Base-by-base conservation (phyloP, 352 stramenopile genomes). In the Phytophthora sp. region DNA sequence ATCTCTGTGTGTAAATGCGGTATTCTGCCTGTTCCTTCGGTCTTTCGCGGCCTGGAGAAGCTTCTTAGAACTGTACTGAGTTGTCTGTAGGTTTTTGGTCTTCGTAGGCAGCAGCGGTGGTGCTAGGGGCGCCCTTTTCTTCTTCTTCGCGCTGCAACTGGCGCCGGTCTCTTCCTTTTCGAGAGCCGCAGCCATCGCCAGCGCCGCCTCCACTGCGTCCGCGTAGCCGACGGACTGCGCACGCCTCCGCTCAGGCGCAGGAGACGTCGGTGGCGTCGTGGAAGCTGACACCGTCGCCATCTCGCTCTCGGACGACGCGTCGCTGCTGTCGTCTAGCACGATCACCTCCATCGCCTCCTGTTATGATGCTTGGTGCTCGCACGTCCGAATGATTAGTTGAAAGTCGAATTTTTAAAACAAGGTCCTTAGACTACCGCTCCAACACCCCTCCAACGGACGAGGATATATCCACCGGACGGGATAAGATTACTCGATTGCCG, bases 241-340 rank as follows among this genome's bases (percentile, higher is more conserved):
- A 39, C 16, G 45, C 24, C 21, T 60, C 18, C 27, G 45, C 5
- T 8, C 15, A 11, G 46, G 27, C 8, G 27, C 58, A 5, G 59
- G 56, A 38, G 38, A 56, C 9, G 42, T 41, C 15, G 39, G 26
- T 1, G 50, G 45, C 8, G 47, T 66, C 31, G 52, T 51, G 4
- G 39, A 63, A 8, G 63, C 44, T 3, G 56, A 71, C 26, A 41
- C 29, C 18, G 3, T 27, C 57, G 30, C 12, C 46, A 53, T 39
- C 49, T 65, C 68, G 42, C 35, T 36, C 21, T 58, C 63, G 20
- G 53, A 66, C 41, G 68, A 61, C 52, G 54, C 47, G 49, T 69
- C 59, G 53, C 68, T 75, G 62, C 62, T 72, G 52, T 76, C 57
- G 42, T 71, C 63, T 41, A 78, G 60, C 39, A 71, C 71, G 39